Evolutionary conservation across 208 protist species (phyloP).

Genomic region (Novymonas esmeraldas): DNA sequence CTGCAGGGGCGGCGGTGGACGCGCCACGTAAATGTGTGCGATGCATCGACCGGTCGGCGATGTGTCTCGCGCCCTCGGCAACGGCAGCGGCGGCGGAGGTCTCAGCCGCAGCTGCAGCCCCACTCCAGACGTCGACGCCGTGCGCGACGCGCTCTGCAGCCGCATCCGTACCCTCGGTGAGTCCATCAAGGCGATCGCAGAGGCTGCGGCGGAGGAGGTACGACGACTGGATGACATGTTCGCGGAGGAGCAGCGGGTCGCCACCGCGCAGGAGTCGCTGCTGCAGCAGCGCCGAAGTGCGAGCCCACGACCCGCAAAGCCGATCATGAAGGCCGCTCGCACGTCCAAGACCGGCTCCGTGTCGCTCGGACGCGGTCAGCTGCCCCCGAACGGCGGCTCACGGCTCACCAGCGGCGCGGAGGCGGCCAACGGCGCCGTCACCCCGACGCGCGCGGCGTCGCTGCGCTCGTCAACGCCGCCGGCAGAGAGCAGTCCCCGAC

Average conservation of each 20-base stretch:
- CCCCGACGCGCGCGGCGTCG: not conserved
- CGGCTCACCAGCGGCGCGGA: not conserved
- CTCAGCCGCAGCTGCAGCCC: not conserved
- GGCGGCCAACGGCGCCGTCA: not conserved
- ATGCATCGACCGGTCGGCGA: too few relatives aligned
- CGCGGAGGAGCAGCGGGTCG: not conserved
- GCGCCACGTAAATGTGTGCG: too few relatives aligned
- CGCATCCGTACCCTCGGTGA: slow-evolving; percentile 44
- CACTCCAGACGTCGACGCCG: slow-evolving; percentile 1
- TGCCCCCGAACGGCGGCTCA: not conserved
- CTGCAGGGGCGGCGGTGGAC: too few relatives aligned
- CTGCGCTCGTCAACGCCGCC: not conserved
- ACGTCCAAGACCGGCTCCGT: too few relatives aligned
- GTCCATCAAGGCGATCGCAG: slow-evolving; percentile 40
- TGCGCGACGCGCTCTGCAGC: slow-evolving; percentile 37
- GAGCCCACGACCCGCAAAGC: not conserved
- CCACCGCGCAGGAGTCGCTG: not conserved
- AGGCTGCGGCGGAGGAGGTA: slow-evolving; percentile 17
- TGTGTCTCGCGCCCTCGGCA: not conserved
- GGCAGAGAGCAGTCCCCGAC: not conserved
- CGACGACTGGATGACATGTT: slow-evolving; percentile 11
- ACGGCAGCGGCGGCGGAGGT: not conserved
- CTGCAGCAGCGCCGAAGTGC: not conserved
- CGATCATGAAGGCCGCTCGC: too few relatives aligned
- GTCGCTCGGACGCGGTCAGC: too few relatives aligned